These are phyloP conservation scores for Acorus calamus DNA, from an alignment of 106 monocot species.

Conservation along the genomic window DNA sequence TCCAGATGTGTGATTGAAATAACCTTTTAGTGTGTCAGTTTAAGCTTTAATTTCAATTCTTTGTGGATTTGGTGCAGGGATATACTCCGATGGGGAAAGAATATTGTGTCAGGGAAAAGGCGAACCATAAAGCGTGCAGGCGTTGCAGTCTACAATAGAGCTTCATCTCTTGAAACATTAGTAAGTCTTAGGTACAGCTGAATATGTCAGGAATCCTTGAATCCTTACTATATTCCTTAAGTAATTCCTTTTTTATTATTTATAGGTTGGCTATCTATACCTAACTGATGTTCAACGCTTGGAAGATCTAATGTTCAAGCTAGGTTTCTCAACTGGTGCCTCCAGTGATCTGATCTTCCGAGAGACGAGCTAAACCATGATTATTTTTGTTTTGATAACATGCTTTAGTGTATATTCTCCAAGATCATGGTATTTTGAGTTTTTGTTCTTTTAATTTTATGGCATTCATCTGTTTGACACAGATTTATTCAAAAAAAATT, in stretches of 20 bases:
- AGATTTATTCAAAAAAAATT: too few species aligned
- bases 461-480: too few species aligned
- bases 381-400: too few species aligned
- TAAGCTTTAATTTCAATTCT: too few species aligned
- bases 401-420: too few species aligned
- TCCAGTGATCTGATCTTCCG: constrained; percentile 36
- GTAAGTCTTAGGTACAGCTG: constrained; percentile 18
- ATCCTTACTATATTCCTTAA: not conserved
- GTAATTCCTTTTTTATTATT: not conserved
- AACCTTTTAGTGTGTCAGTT: not conserved
- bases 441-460: too few species aligned
- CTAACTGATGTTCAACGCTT: constrained; percentile 74
- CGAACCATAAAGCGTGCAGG: constrained; percentile 79
- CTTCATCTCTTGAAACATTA: constrained; percentile 88
- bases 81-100: constrained; percentile 88
- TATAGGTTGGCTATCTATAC: constrained; percentile 87
- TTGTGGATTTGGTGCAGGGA: constrained; percentile 31
- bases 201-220: too few species aligned
- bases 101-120: constrained; percentile 64
- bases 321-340: constrained; percentile 76
- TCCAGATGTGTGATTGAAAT: too few species aligned
- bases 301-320: constrained; percentile 69
- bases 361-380: too few species aligned
- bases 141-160: constrained; percentile 70
- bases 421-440: too few species aligned